phyloP scores from a whole-genome alignment of 129 eudicot species.

The Solidago caesia region DNA sequence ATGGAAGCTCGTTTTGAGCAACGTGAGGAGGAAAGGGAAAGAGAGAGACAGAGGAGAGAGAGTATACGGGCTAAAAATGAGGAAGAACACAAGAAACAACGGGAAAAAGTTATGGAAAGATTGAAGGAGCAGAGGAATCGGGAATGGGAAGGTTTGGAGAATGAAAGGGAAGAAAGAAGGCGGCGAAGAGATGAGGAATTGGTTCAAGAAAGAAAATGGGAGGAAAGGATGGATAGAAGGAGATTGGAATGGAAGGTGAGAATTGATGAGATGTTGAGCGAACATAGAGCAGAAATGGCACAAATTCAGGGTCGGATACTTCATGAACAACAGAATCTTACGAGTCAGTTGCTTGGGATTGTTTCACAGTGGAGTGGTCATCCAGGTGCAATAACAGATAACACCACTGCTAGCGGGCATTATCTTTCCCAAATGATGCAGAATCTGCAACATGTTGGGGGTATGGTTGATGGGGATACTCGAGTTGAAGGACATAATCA shows the following conservation, averaged over 20 bases:
- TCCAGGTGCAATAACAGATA: slow-evolving; percentile 44
- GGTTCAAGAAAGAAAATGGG: slow-evolving; percentile 62
- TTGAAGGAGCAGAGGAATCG: slow-evolving; percentile 51
- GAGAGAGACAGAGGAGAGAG: slow-evolving; percentile 71
- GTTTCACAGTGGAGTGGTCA: slow-evolving; percentile 82
- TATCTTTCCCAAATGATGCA: slow-evolving; percentile 94
- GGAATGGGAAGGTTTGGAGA: slow-evolving; percentile 75
- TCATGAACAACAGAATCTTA: slow-evolving; percentile 78
- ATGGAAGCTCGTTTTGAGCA: slow-evolving; percentile 74
- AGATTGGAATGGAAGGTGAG: slow-evolving; percentile 84
- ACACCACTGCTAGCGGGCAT: slow-evolving; percentile 52
- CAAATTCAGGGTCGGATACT: slow-evolving; percentile 77
- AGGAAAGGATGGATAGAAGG: slow-evolving; percentile 61
- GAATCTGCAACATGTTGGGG: slow-evolving; percentile 76
- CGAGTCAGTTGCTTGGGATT: slow-evolving; percentile 67
- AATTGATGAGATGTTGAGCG: slow-evolving; percentile 69
- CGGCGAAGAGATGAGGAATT: slow-evolving; percentile 65
- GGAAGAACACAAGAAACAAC: slow-evolving; percentile 54
- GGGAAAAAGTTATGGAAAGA: slow-evolving; percentile 44
- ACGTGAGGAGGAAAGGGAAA: slow-evolving; percentile 74
- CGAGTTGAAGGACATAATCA: slow-evolving; percentile 77
- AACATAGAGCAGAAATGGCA: slow-evolving; percentile 80
- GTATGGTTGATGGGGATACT: slow-evolving; percentile 78
- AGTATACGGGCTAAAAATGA: slow-evolving; percentile 45
- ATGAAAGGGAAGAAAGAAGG: slow-evolving; percentile 64